phyloP scores from a whole-genome alignment of 495 filamentous ascomycete genomes.

The Friedmanniomyces simplex region DNA sequence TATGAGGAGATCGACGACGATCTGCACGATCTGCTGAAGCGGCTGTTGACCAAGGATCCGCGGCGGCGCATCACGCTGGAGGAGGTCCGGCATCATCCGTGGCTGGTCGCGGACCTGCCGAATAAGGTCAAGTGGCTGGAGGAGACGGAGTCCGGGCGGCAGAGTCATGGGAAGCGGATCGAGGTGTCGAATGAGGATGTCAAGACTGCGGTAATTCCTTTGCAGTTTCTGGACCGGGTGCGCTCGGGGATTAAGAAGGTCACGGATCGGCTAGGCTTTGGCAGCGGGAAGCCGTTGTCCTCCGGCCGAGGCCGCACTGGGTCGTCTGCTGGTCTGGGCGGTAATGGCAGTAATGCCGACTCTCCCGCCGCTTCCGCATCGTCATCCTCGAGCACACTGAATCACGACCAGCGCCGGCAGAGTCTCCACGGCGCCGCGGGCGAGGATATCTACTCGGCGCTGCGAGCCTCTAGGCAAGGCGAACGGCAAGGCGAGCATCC shows the following conservation, averaged over 20 bases:
- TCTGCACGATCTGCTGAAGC: conserved; percentile 66
- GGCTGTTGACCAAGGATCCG: conserved; percentile 82
- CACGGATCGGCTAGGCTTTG: conserved; percentile 25
- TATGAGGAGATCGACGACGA: conserved; percentile 82
- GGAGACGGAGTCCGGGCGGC: conserved; percentile 76
- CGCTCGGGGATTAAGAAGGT: conserved; percentile 51
- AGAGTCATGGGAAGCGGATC: conserved; percentile 77
- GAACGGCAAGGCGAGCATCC: conserved; percentile 62
- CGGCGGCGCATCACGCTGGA: conserved; percentile 74
- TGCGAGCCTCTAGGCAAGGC: conserved; percentile 39
- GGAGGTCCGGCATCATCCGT: conserved; percentile 94
- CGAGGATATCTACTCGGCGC: conserved; percentile 49
- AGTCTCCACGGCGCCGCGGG: conserved; percentile 55
- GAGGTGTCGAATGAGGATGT: conserved; percentile 87
- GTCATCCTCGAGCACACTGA: conserved; percentile 48
- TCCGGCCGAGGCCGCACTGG: conserved; percentile 22
- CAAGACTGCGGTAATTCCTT: conserved; percentile 76
- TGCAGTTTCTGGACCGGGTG: conserved; percentile 73
- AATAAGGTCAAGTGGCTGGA: conserved; percentile 77
- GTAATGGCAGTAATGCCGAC: conserved; percentile 1
- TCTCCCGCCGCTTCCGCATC: conserved; percentile 16
- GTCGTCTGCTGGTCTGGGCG: conserved; percentile 26
- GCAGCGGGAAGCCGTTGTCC: conserved; percentile 7
- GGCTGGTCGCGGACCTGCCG: conserved; percentile 72
- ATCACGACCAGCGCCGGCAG: conserved; percentile 46